phyloP scores from a whole-genome alignment of 2,329 filamentous ascomycete species.

The Periconia macrospinosa region DNA sequence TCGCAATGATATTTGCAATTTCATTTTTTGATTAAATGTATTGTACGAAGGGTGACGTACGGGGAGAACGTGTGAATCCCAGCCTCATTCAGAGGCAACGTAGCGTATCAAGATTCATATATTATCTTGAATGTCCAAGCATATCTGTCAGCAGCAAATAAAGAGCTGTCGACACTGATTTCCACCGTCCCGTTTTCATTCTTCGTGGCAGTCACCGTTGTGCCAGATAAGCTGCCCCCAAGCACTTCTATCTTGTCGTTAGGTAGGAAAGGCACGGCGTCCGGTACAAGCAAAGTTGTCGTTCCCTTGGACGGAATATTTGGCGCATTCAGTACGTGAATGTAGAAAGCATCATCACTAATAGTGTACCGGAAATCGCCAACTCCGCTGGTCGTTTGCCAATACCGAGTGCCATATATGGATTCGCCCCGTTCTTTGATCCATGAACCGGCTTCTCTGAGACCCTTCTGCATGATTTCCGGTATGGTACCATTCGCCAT shows the following conservation, averaged over 20 bases:
- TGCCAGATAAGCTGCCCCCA: too few relatives aligned
- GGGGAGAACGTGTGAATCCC: too few relatives aligned
- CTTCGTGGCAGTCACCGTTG: too few relatives aligned
- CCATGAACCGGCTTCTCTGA: slow-evolving; percentile 58
- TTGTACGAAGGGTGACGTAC: too few relatives aligned
- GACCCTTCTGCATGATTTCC: slow-evolving; percentile 50
- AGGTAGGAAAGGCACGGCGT: not conserved
- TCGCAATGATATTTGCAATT: too few relatives aligned
- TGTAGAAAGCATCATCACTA: not conserved
- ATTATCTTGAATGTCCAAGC: too few relatives aligned
- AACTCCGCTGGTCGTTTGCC: slow-evolving; percentile 52
- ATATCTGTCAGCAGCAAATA: too few relatives aligned
- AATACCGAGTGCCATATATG: slow-evolving; percentile 61
- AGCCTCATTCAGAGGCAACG: too few relatives aligned
- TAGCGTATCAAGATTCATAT: too few relatives aligned
- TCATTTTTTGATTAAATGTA: too few relatives aligned
- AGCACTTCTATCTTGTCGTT: not conserved
- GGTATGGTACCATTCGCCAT: slow-evolving; percentile 58
- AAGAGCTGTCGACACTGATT: too few relatives aligned
- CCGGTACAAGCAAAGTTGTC: not conserved
- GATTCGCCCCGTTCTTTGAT: slow-evolving; percentile 57
- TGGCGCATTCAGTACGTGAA: not conserved
- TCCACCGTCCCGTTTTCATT: too few relatives aligned
- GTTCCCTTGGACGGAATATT: not conserved
- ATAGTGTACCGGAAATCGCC: slow-evolving; percentile 20